Percentiles rank a stretch among this genome's conserved stretches.
Conservation (phyloP, 495 filamentous ascomycete genomes). For the Hypoxylon perforatum region DNA sequence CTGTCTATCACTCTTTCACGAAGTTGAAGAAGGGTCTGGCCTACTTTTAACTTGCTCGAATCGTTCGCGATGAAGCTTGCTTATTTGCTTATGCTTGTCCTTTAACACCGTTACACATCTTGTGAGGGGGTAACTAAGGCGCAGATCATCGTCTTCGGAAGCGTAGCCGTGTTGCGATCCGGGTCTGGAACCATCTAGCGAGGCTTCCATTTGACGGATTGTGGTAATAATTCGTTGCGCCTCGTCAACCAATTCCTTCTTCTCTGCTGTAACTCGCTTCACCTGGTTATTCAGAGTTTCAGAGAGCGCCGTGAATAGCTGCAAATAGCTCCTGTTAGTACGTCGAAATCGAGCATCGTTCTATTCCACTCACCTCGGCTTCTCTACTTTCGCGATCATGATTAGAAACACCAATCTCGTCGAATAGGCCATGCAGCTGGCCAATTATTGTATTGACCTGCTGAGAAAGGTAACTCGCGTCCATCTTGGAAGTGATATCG, state of each 20-base stretch:
- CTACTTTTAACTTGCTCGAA: constrained; percentile 95
- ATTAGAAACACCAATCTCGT: constrained; percentile 90
- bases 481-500: constrained; percentile 66
- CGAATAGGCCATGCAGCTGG: constrained; percentile 91
- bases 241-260: constrained; percentile 85
- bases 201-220: constrained; percentile 93
- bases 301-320: constrained; percentile 89
- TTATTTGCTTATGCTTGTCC: constrained; percentile 84
- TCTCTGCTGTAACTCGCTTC: constrained; percentile 81
- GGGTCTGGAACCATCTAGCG: constrained; percentile 78
- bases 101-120: constrained; percentile 81
- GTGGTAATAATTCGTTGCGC: constrained; percentile 84
- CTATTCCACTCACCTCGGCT: constrained; percentile 71
- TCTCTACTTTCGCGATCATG: constrained; percentile 92
- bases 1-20: background rate
- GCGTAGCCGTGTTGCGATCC: constrained; percentile 65
- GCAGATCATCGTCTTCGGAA: constrained; percentile 70
- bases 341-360: constrained; percentile 9
- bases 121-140: constrained; percentile 81
- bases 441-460: constrained; percentile 92
- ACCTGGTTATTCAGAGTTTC: constrained; percentile 89
- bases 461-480: constrained; percentile 89
- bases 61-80: constrained; percentile 84
- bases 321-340: constrained; percentile 43
- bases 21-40: constrained; percentile 39